These are phyloP conservation scores for Hanseniaspora meyeri DNA, from an alignment of 805 yeast genomes.

Conservation along the genomic window DNA sequence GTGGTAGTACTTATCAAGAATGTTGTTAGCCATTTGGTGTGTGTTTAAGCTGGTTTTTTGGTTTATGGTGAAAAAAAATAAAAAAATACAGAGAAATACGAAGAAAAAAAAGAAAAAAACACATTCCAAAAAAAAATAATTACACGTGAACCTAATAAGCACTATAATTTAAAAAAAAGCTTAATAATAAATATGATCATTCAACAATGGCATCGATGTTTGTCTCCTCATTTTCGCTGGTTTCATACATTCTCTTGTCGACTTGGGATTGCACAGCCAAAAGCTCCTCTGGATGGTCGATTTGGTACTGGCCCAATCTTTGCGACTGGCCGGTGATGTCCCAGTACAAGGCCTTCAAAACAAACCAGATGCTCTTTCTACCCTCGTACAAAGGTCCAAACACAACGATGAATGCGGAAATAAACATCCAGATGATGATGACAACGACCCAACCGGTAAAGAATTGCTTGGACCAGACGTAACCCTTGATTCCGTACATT, in stretches of 20 bases:
- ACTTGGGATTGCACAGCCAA: slow-evolving; percentile 65
- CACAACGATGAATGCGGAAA: slow-evolving; percentile 49
- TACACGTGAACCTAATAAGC: no score
- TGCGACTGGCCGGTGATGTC: slow-evolving; percentile 63
- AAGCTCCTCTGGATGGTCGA: slow-evolving; percentile 55
- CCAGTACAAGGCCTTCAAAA: slow-evolving; percentile 74
- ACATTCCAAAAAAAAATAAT: no score
- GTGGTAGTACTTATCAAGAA: neutral
- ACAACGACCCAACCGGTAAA: slow-evolving; percentile 87
- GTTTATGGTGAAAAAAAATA: neutral
- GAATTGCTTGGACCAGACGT: slow-evolving; percentile 60
- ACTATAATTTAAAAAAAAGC: no score
- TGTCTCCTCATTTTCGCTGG: neutral
- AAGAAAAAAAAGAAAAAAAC: neutral
- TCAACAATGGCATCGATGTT: slow-evolving; percentile 9
- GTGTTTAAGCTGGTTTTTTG: neutral
- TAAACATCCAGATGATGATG: slow-evolving; percentile 69
- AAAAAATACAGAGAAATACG: neutral
- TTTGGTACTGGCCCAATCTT: slow-evolving; percentile 68
- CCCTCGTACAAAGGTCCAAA: slow-evolving; percentile 68
- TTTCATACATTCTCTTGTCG: slow-evolving; percentile 25
- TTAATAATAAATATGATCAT: neutral
- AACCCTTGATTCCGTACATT: slow-evolving; percentile 63
- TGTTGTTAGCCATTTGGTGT: neutral
- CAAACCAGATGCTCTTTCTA: slow-evolving; percentile 48